Conservation (phyloP, 805 yeast genomes). For the Komagataella ulmi region DNA sequence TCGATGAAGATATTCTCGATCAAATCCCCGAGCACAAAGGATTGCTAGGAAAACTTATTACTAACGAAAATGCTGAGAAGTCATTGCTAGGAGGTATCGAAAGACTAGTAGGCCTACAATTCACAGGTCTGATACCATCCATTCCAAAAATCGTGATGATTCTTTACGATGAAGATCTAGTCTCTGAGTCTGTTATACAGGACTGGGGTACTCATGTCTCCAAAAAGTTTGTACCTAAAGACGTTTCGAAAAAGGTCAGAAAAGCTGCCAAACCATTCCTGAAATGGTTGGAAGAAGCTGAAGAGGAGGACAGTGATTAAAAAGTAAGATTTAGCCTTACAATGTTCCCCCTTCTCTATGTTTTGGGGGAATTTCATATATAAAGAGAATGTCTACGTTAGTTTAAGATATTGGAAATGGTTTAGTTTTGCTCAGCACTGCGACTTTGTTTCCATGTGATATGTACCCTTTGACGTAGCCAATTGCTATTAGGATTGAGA, state of each 20-base stretch:
- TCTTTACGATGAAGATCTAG: conserved; percentile 71
- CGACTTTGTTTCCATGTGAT: conserved; percentile 59
- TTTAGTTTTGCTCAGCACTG: conserved; percentile 62
- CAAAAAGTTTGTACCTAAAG: conserved; percentile 89
- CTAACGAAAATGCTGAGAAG: conserved; percentile 60
- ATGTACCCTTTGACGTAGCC: conserved; percentile 68
- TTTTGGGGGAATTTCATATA: neutral
- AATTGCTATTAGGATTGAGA: conserved; percentile 51
- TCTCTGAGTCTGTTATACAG: conserved; percentile 69
- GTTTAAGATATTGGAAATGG: conserved; percentile 46
- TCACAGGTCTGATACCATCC: conserved; percentile 49
- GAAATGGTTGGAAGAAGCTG: conserved; percentile 92
- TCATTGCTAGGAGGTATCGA: conserved; percentile 94
- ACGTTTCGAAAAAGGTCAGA: conserved; percentile 83
- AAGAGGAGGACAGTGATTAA: conserved; percentile 45
- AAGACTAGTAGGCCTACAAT: conserved; percentile 76
- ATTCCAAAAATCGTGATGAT: conserved; percentile 76
- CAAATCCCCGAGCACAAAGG: conserved; percentile 74
- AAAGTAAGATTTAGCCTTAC: neutral
- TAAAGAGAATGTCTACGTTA: neutral
- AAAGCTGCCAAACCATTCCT: conserved; percentile 93
- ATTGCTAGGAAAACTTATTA: conserved; percentile 64
- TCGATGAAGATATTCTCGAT: conserved; percentile 60
- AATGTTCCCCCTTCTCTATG: neutral
- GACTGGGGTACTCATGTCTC: conserved; percentile 88